phyloP scores from a whole-genome alignment of 768 basidiomycete genomes.

The Lentinula boryana region DNA sequence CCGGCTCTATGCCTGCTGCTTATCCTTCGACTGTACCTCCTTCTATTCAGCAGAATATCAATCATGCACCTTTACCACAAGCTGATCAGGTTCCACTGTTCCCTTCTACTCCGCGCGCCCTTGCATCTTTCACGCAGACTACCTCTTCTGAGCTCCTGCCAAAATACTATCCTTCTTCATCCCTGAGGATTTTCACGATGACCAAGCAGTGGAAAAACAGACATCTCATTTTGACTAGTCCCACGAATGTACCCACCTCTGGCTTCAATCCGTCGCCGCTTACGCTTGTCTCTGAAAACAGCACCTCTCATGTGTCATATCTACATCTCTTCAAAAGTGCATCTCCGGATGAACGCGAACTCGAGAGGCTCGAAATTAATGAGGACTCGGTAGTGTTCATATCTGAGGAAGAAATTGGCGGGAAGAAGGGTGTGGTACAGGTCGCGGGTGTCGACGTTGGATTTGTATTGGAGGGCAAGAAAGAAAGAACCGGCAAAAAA shows the following conservation, averaged over 20 bases:
- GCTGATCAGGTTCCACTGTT: slow-evolving; percentile 46
- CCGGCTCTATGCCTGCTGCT: slow-evolving; percentile 25
- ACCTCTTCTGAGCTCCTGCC: slow-evolving; percentile 40
- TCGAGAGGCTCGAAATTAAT: slow-evolving; percentile 72
- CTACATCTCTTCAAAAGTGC: slow-evolving; percentile 71
- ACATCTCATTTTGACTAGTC: slow-evolving; percentile 53
- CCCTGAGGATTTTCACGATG: slow-evolving; percentile 66
- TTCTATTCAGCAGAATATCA: not conserved
- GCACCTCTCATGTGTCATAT: slow-evolving; percentile 24
- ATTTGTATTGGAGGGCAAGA: slow-evolving; percentile 33
- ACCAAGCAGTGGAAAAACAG: slow-evolving; percentile 69
- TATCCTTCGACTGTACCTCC: slow-evolving; percentile 8
- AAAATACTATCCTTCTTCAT: slow-evolving; percentile 63
- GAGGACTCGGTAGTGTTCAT: slow-evolving; percentile 75
- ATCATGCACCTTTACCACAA: slow-evolving; percentile 27
- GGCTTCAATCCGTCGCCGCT: slow-evolving; percentile 11
- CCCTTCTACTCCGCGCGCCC: slow-evolving; percentile 49
- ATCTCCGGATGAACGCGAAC: slow-evolving; percentile 54
- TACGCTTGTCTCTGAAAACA: not conserved
- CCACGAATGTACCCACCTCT: slow-evolving; percentile 12
- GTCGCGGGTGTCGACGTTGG: slow-evolving; percentile 62
- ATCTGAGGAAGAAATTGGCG: slow-evolving; percentile 43
- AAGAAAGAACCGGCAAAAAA: slow-evolving; percentile 33
- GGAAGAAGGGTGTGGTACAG: slow-evolving; percentile 52
- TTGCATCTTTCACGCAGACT: slow-evolving; percentile 47